A percentile compares a stretch with the other conserved stretches of the same genome.
phyloP scores from a whole-genome alignment of 148 eudicot species.

The Limonium bicolor region DNA sequence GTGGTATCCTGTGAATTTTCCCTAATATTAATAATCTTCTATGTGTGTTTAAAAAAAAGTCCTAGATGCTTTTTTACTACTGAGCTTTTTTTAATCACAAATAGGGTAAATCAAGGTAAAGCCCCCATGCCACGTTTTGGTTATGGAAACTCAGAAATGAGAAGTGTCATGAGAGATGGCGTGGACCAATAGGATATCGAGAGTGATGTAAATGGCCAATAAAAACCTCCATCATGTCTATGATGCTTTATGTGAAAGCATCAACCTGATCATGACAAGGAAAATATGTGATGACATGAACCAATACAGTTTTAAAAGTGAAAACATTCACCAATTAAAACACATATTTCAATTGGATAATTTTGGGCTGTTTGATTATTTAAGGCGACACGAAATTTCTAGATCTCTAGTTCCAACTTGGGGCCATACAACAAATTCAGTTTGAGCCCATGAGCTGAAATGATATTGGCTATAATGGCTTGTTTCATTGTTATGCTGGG shows the following conservation, averaged over 20 bases:
- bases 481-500: too few relatives aligned
- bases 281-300: neutral
- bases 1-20: too few relatives aligned
- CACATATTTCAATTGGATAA: neutral
- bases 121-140: neutral
- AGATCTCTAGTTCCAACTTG: too few relatives aligned
- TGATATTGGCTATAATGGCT: too few relatives aligned
- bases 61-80: neutral
- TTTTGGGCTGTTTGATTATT: neutral
- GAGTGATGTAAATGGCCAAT: conserved; percentile 10
- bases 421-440: too few relatives aligned
- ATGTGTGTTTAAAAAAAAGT: too few relatives aligned
- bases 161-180: conserved; percentile 27
- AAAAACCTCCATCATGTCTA: too few relatives aligned
- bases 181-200: conserved; percentile 34
- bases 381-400: too few relatives aligned
- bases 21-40: too few relatives aligned
- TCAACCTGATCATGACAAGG: neutral
- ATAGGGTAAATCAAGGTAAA: neutral
- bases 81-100: neutral
- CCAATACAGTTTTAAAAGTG: neutral
- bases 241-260: too few relatives aligned
- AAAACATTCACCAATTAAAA: neutral
- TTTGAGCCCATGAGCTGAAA: too few relatives aligned
- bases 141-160: neutral